phyloP scores from a whole-genome alignment of 352 stramenopile species.

The Globisporangium abappressorium region DNA sequence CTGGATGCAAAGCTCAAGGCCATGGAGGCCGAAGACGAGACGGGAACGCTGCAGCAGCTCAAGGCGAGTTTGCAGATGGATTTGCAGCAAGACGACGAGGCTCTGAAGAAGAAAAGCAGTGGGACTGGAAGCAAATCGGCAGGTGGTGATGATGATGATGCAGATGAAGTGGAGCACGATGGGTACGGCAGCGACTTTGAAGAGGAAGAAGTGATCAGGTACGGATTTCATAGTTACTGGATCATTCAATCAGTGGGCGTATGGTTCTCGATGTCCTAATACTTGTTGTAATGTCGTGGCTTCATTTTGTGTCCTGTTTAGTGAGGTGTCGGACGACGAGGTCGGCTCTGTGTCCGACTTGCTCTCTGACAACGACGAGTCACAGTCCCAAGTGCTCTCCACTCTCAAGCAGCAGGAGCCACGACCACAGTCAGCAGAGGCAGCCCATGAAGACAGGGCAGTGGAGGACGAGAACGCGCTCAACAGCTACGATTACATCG shows the following conservation, averaged over 20 bases:
- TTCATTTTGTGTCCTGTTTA: background rate
- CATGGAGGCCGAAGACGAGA: constrained; percentile 84
- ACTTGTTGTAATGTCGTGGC: background rate
- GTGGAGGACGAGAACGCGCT: constrained; percentile 65
- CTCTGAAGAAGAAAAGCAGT: constrained; percentile 19
- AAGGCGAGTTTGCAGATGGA: constrained; percentile 68
- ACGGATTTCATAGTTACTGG: background rate
- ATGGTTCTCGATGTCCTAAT: background rate
- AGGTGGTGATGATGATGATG: constrained; percentile 10
- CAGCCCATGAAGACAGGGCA: constrained; percentile 27
- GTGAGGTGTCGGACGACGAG: constrained; percentile 21
- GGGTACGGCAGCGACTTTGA: constrained; percentile 85
- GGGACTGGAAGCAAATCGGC: constrained; percentile 1
- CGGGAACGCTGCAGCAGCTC: constrained; percentile 70
- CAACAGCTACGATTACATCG: constrained; percentile 85
- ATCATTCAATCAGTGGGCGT: background rate
- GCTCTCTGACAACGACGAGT: constrained; percentile 45
- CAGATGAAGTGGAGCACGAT: constrained; percentile 40
- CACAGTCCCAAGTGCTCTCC: constrained; percentile 18
- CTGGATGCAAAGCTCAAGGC: constrained; percentile 78
- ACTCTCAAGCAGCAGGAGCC: constrained; percentile 4
- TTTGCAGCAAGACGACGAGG: constrained; percentile 47
- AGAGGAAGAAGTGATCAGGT: constrained; percentile 78
- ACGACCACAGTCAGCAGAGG: background rate
- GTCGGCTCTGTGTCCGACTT: constrained; percentile 39